These are phyloP conservation scores for Volvariella surrecta DNA, from an alignment of 1,284 basidiomycete species.

Conservation along the genomic window DNA sequence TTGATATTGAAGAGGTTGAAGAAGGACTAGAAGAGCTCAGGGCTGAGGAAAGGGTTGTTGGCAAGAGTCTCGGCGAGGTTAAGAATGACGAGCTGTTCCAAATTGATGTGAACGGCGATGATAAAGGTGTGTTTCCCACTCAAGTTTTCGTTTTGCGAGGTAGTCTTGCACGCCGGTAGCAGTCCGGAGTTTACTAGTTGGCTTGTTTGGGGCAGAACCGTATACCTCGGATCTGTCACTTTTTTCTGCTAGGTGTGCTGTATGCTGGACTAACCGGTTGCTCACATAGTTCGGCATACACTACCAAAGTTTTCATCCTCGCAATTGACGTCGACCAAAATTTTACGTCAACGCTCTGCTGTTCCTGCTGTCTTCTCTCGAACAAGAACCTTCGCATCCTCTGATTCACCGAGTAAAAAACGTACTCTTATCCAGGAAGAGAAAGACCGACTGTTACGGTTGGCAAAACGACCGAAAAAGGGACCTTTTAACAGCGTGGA, in stretches of 20 bases:
- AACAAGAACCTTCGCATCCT: constrained; percentile 18
- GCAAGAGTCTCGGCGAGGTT: constrained; percentile 55
- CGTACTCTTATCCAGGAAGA: constrained; percentile 49
- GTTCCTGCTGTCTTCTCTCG: constrained; percentile 73
- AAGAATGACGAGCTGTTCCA: constrained; percentile 70
- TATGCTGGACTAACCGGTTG: not conserved
- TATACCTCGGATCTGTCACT: too few species aligned
- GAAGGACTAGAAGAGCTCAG: constrained; percentile 64
- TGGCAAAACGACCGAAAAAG: constrained; percentile 59
- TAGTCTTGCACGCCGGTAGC: too few species aligned
- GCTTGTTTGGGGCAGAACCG: too few species aligned
- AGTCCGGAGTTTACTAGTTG: too few species aligned
- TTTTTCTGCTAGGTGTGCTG: too few species aligned
- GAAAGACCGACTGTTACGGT: constrained; percentile 66
- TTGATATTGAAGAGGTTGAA: constrained; percentile 74
- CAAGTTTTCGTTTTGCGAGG: too few species aligned
- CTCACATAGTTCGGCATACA: constrained; percentile 41
- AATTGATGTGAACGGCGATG: constrained; percentile 75
- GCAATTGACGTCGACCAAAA: constrained; percentile 70
- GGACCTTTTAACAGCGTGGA: constrained; percentile 66
- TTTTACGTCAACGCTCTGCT: constrained; percentile 78
- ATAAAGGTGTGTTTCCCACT: constrained; percentile 14
- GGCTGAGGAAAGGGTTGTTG: constrained; percentile 70
- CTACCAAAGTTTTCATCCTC: constrained; percentile 46
- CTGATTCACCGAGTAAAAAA: constrained; percentile 7